These are phyloP conservation scores for Asterochloris erici DNA, from an alignment of 139 green algal species.

Conservation along the genomic window DNA sequence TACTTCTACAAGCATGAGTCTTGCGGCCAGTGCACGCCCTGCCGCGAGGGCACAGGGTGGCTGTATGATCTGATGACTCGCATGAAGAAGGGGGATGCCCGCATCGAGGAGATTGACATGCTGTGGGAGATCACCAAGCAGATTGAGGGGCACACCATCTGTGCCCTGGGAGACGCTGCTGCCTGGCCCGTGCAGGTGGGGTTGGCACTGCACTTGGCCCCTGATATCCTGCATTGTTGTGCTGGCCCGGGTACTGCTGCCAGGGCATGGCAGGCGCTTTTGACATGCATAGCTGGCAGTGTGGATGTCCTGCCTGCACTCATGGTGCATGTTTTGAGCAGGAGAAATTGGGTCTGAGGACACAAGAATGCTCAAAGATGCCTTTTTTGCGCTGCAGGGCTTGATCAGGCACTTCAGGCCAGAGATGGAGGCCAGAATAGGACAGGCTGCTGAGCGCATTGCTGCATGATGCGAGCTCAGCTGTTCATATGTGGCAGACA, in stretches of 20 bases:
- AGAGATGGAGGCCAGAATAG: conserved; percentile 67
- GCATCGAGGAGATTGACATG: conserved; percentile 99
- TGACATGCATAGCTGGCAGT: background rate
- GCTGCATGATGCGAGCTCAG: conserved; percentile 28
- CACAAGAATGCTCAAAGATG: too few relatives aligned
- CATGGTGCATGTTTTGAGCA: background rate
- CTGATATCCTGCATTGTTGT: background rate
- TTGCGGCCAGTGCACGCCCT: conserved; percentile 98
- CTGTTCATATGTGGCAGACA: too few relatives aligned
- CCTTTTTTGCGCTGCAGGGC: conserved; percentile 42
- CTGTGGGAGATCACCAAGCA: conserved; percentile 95
- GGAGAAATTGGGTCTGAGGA: background rate
- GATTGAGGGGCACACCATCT: conserved; percentile 98
- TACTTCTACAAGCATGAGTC: conserved; percentile 99
- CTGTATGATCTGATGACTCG: conserved; percentile 89
- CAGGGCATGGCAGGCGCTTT: background rate
- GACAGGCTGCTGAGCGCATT: conserved; percentile 41
- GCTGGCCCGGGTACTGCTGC: background rate
- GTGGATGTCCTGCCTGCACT: background rate
- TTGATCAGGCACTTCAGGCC: conserved; percentile 96
- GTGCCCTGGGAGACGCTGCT: conserved; percentile 94
- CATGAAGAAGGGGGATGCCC: conserved; percentile 79
- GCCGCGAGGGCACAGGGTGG: conserved; percentile 87
- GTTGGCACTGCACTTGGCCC: background rate
- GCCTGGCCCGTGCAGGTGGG: conserved; percentile 88